phyloP scores from a whole-genome alignment of 192 early-diverging fungal genomes.

The Thoreauomyces humboldtii region DNA sequence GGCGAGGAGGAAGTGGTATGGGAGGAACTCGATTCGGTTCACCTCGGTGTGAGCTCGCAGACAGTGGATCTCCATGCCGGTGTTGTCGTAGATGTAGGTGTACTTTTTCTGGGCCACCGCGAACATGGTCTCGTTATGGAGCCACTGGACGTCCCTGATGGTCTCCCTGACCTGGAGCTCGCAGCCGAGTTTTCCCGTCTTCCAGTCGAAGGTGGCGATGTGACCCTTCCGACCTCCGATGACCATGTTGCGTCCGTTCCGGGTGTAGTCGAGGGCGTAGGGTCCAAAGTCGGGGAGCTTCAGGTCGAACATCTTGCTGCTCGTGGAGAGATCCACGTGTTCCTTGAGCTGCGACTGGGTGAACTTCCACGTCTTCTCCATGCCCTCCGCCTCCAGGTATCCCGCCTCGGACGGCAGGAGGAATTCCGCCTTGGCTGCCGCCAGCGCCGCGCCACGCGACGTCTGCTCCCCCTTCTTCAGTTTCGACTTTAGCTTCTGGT shows the following conservation, averaged over 20 bases:
- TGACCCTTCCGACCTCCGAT: constrained; percentile 68
- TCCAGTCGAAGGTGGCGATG: constrained; percentile 90
- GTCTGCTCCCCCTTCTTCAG: constrained; percentile 61
- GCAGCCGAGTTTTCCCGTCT: constrained; percentile 66
- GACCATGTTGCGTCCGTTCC: constrained; percentile 66
- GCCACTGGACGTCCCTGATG: constrained; percentile 88
- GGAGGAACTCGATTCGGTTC: constrained; percentile 83
- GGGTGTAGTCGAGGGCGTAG: constrained; percentile 86
- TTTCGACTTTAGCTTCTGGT: constrained; percentile 70
- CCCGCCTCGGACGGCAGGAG: constrained; percentile 76
- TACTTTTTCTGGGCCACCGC: constrained; percentile 95
- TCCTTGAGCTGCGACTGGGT: constrained; percentile 66
- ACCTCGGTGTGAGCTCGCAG: constrained; percentile 79
- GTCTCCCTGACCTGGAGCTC: constrained; percentile 89
- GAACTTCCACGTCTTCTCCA: constrained; percentile 87
- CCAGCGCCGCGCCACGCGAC: constrained; percentile 62
- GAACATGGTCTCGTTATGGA: constrained; percentile 92
- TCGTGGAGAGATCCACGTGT: constrained; percentile 71
- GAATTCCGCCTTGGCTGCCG: constrained; percentile 76
- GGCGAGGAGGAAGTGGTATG: constrained; percentile 88
- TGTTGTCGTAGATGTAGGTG: constrained; percentile 91
- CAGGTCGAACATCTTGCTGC: constrained; percentile 78
- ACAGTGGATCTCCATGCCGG: constrained; percentile 87
- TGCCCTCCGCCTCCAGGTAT: constrained; percentile 78
- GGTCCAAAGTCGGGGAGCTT: constrained; percentile 82